Conservation (phyloP, 495 filamentous ascomycete genomes). For the Parmelia sp. region DNA sequence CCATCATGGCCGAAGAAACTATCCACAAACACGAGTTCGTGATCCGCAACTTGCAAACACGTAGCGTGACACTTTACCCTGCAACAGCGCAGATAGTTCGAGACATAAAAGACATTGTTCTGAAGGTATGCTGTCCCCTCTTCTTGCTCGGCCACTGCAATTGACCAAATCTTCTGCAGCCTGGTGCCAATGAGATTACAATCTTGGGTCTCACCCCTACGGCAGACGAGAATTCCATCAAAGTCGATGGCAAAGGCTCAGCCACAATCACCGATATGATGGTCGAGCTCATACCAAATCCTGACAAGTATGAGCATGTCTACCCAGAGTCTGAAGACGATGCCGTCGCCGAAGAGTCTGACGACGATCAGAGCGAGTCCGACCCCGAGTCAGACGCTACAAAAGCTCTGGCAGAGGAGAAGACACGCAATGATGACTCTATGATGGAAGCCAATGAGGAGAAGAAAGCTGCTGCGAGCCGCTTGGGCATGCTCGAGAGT, state of each 20-base stretch:
- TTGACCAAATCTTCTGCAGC: conserved; percentile 32
- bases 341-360: conserved; percentile 31
- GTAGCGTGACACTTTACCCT: conserved; percentile 57
- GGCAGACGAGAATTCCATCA: conserved; percentile 60
- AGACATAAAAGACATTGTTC: conserved; percentile 52
- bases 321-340: conserved; percentile 44
- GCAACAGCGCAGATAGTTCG: conserved; percentile 55
- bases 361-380: conserved; percentile 34
- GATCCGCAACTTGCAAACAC: conserved; percentile 45
- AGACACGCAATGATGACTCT: conserved; percentile 24
- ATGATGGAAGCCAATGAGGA: conserved; percentile 30
- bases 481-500: conserved; percentile 41
- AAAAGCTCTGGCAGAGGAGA: conserved; percentile 25
- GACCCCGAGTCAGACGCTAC: conserved; percentile 27
- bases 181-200: conserved; percentile 57
- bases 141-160: not conserved
- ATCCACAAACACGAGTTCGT: conserved; percentile 24
- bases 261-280: conserved; percentile 59
- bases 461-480: conserved; percentile 35
- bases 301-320: conserved; percentile 50
- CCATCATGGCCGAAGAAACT: conserved; percentile 8
- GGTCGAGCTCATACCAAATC: conserved; percentile 55
- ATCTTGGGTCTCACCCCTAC: conserved; percentile 59
- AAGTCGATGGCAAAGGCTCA: conserved; percentile 58
- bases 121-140: conserved; percentile 40